phyloP scores from a whole-genome alignment of 2,329 filamentous ascomycete species.

The Sarocladium brachiariae region DNA sequence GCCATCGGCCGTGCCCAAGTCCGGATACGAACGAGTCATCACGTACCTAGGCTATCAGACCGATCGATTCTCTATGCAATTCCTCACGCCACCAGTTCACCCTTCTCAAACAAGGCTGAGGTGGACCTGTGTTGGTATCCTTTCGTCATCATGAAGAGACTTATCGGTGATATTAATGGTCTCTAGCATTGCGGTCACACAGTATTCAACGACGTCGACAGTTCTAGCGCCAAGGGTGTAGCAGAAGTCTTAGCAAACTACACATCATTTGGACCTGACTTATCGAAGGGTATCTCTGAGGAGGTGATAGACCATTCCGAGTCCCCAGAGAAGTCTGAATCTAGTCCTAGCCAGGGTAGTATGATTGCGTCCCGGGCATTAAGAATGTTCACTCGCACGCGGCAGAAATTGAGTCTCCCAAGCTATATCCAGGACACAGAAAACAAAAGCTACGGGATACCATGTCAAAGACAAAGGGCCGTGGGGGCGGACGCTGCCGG shows the following conservation, averaged over 20 bases:
- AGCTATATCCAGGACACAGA: background rate
- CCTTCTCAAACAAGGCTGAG: background rate
- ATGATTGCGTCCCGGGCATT: background rate
- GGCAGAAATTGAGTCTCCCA: background rate
- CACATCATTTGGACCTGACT: background rate
- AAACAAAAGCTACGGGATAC: background rate
- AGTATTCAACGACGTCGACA: background rate
- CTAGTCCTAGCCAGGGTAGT: background rate
- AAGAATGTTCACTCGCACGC: background rate
- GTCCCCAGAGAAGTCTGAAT: background rate
- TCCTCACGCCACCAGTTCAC: background rate
- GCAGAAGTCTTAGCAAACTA: background rate
- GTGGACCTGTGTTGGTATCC: background rate
- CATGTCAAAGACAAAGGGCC: background rate
- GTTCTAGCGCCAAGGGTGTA: background rate
- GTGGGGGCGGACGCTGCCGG: background rate
- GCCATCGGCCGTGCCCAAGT: background rate
- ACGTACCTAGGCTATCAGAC: background rate
- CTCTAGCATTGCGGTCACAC: background rate
- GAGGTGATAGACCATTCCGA: background rate
- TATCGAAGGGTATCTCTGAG: background rate
- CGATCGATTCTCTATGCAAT: background rate
- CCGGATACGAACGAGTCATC: background rate
- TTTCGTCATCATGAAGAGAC: background rate
- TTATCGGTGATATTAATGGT: background rate